phyloP scores from a whole-genome alignment of 768 basidiomycete genomes.

The Amylocystis lapponica region DNA sequence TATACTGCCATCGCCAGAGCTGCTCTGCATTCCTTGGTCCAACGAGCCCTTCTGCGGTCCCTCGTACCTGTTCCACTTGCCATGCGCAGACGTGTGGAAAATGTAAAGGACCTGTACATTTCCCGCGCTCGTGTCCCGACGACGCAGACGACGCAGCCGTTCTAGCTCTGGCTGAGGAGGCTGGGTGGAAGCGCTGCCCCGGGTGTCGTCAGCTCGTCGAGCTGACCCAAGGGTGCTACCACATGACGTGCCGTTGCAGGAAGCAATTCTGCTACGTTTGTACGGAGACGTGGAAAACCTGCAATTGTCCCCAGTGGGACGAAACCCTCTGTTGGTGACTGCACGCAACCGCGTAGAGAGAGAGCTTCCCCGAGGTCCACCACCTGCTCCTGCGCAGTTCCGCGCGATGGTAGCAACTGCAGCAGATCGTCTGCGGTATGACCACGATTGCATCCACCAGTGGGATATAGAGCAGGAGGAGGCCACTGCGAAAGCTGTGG shows the following conservation, averaged over 20 bases:
- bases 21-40: conserved; percentile 53
- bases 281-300: conserved; percentile 55
- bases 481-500: conserved; percentile 44
- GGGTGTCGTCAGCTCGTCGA: conserved; percentile 28
- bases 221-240: conserved; percentile 31
- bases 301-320: conserved; percentile 60
- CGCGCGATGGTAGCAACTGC: too few species aligned
- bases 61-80: conserved; percentile 39
- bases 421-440: conserved; percentile 34
- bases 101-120: conserved; percentile 47
- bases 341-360: conserved; percentile 42
- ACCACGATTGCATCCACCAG: conserved; percentile 47
- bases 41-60: conserved; percentile 13
- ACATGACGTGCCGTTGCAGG: conserved; percentile 36
- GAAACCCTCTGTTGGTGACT: conserved; percentile 38
- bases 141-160: conserved; percentile 34
- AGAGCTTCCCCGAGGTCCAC: conserved; percentile 9
- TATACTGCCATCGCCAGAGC: conserved; percentile 44
- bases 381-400: conserved; percentile 1
- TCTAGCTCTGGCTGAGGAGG: conserved; percentile 36
- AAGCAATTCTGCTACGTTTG: conserved; percentile 49
- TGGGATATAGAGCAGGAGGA: conserved; percentile 39
- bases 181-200: conserved; percentile 37
- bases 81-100: conserved; percentile 33
- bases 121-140: conserved; percentile 29